A percentile compares a stretch with the other conserved stretches of the same genome.
These are phyloP conservation scores for Scedosporium minutisporum DNA, from an alignment of 2,329 filamentous ascomycete species.

Conservation along the genomic window DNA sequence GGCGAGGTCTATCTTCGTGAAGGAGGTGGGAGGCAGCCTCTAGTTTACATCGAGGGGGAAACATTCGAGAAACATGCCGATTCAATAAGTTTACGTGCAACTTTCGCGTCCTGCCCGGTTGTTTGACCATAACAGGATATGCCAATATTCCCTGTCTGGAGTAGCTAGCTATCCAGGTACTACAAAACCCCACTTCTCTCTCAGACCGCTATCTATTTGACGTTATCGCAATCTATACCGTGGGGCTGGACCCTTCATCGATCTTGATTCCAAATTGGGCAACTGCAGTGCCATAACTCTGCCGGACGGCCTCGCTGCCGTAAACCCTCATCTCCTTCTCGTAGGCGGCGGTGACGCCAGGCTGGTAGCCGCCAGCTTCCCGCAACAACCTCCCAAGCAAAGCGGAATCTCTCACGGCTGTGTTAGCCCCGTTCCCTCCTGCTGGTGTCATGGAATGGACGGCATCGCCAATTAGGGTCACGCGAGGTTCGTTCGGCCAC, in stretches of 20 bases:
- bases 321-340: constrained; percentile 54
- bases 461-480: constrained; percentile 50
- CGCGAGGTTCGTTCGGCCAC: constrained; percentile 48
- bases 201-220: too few species aligned
- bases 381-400: constrained; percentile 40
- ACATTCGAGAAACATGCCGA: too few species aligned
- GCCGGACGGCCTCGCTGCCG: constrained; percentile 42
- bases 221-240: not conserved
- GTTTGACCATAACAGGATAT: too few species aligned
- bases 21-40: too few species aligned
- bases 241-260: constrained; percentile 25
- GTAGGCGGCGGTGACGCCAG: constrained; percentile 46
- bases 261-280: constrained; percentile 34
- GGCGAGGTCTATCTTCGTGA: too few species aligned
- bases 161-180: too few species aligned
- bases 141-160: too few species aligned
- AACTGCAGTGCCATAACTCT: constrained; percentile 41
- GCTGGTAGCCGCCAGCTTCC: constrained; percentile 42
- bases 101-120: too few species aligned
- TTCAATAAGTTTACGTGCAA: too few species aligned
- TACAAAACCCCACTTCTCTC: too few species aligned
- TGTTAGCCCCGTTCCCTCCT: constrained; percentile 47
- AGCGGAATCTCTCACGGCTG: constrained; percentile 44
- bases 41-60: too few species aligned
- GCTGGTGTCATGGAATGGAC: constrained; percentile 49